phyloP scores from a whole-genome alignment of 192 early-diverging fungal species.

The Pilaira anomala region DNA sequence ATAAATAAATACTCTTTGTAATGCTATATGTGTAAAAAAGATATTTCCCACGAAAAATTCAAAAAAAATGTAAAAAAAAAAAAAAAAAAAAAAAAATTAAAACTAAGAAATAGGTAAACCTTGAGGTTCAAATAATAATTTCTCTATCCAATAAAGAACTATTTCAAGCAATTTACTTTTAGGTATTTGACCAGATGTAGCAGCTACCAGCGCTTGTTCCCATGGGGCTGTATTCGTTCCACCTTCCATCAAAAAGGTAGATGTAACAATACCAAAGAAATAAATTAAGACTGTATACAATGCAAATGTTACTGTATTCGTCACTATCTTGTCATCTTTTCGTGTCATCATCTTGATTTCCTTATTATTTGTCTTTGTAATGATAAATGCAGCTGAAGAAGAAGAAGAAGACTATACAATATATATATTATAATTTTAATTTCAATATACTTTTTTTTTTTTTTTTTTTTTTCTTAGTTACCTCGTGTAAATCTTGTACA shows the following conservation, averaged over 20 bases:
- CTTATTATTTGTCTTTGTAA: not conserved
- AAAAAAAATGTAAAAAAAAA: no score
- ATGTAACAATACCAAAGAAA: slow-evolving; percentile 48
- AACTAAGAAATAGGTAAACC: slow-evolving; percentile 21
- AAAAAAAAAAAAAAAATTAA: not conserved
- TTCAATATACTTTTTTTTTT: no score
- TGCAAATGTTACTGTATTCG: slow-evolving; percentile 44
- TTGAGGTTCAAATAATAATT: slow-evolving; percentile 32
- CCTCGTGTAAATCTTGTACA: slow-evolving; percentile 19
- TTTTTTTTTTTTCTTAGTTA: not conserved
- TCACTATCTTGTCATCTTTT: slow-evolving; percentile 37
- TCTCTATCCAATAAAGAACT: slow-evolving; percentile 37
- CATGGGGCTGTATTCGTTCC: slow-evolving; percentile 17
- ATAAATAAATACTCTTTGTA: no score
- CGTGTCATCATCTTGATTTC: slow-evolving; percentile 13
- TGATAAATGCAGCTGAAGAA: not conserved
- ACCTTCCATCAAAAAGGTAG: slow-evolving; percentile 43
- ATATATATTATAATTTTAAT: no score
- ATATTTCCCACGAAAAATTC: no score
- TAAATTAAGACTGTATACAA: slow-evolving; percentile 46
- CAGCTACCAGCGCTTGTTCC: slow-evolving; percentile 31
- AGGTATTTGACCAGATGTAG: slow-evolving; percentile 16
- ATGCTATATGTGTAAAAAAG: not conserved
- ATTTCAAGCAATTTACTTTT: slow-evolving; percentile 38
- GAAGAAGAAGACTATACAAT: not conserved